These are phyloP conservation scores for Chamaecrista fasciculata DNA, from an alignment of 306 rosid genomes.

Conservation along the genomic window DNA sequence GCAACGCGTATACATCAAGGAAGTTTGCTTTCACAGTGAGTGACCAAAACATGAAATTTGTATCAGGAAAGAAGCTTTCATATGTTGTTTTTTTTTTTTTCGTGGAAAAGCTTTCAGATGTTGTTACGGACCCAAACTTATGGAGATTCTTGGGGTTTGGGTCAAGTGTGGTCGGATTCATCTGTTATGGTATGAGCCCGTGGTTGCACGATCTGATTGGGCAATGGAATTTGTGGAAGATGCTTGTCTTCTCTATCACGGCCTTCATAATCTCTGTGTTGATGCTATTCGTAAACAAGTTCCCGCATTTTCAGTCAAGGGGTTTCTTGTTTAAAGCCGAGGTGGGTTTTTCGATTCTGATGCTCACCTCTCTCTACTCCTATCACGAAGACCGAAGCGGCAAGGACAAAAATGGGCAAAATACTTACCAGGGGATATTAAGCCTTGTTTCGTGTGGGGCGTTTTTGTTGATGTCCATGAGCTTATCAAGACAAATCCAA, in stretches of 20 bases:
- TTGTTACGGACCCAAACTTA: not conserved
- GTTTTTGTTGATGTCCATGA: conserved; percentile 17
- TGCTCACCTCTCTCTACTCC: conserved; percentile 15
- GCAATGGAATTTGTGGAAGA: not conserved
- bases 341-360: not conserved
- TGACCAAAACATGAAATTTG: too few relatives aligned
- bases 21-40: too few relatives aligned
- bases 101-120: not conserved
- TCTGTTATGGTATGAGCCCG: not conserved
- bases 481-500: conserved; percentile 4
- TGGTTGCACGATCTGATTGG: conserved; percentile 4
- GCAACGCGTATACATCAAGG: too few relatives aligned
- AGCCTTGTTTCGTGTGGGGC: not conserved
- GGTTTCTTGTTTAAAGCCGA: conserved; percentile 14
- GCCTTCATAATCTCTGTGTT: not conserved
- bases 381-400: conserved; percentile 11
- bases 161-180: conserved; percentile 24
- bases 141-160: conserved; percentile 8
- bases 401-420: not conserved
- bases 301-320: not conserved
- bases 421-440: not conserved
- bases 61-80: too few relatives aligned
- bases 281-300: not conserved
- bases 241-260: not conserved
- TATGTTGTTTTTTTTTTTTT: too few relatives aligned